These are phyloP conservation scores for Solanum chmielewskii DNA, from an alignment of 257 asterid species.

Conservation along the genomic window DNA sequence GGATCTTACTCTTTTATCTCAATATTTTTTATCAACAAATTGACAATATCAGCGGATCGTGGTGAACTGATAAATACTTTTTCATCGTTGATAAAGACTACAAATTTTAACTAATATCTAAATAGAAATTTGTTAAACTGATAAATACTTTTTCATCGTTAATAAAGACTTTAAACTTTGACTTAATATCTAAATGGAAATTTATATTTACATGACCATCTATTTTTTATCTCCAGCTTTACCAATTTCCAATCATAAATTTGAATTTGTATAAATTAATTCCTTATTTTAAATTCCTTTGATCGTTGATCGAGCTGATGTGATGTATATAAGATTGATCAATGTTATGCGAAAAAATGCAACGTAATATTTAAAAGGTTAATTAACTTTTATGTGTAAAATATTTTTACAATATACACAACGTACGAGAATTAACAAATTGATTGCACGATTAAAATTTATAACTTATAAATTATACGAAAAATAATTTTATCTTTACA, in stretches of 20 bases:
- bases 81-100: neutral
- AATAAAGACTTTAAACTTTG: neutral
- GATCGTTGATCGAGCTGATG: neutral
- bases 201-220: too few species aligned
- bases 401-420: neutral
- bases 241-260: neutral
- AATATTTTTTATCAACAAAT: neutral
- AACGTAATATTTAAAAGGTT: neutral
- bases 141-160: neutral
- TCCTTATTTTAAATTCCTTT: neutral
- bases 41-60: neutral
- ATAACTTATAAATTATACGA: too few species aligned
- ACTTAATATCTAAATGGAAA: neutral
- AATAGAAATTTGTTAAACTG: neutral
- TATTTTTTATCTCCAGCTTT: too few species aligned
- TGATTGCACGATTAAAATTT: accelerated
- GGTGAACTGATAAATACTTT: neutral
- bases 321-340: neutral
- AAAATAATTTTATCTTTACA: too few species aligned
- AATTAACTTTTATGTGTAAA: neutral
- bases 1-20: neutral
- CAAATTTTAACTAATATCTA: neutral
- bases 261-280: neutral
- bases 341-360: neutral
- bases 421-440: neutral